phyloP scores from a whole-genome alignment of 345 rosid species.

The Ailanthus altissimus region DNA sequence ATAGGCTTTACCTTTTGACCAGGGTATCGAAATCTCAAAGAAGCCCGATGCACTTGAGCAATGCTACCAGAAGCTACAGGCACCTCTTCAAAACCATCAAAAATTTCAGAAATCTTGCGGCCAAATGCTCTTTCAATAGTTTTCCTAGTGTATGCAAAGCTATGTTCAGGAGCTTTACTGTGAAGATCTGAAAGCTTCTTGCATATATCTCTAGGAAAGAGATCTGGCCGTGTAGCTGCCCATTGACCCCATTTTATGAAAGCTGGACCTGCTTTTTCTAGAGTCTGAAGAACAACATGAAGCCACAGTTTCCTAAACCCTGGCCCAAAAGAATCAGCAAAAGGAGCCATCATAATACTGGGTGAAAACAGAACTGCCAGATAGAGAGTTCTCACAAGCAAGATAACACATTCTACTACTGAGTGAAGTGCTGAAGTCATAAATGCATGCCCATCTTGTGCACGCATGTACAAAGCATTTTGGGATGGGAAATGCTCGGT shows the following conservation, averaged over 20 bases:
- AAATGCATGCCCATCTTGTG: constrained; percentile 58
- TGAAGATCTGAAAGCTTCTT: constrained; percentile 90
- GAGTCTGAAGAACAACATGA: constrained; percentile 67
- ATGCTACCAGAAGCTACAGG: constrained; percentile 99
- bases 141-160: constrained; percentile 78
- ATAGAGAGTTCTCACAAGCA: constrained; percentile 73
- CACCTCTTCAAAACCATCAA: constrained; percentile 79
- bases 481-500: constrained; percentile 47
- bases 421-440: constrained; percentile 49
- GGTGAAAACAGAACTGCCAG: constrained; percentile 74
- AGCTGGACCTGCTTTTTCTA: constrained; percentile 94
- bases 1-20: constrained; percentile 69
- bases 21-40: constrained; percentile 72
- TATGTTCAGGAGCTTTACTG: constrained; percentile 85
- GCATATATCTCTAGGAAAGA: constrained; percentile 86
- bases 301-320: constrained; percentile 63
- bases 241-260: constrained; percentile 99
- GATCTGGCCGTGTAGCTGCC: constrained; percentile 98
- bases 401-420: constrained; percentile 51
- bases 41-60: constrained; percentile 95
- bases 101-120: constrained; percentile 79
- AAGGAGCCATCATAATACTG: constrained; percentile 74
- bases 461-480: constrained; percentile 54
- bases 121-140: constrained; percentile 89
- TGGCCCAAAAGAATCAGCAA: constrained; percentile 58